These are phyloP conservation scores for Fusarium agapanthi DNA, from an alignment of 2,329 filamentous ascomycete genomes.

Conservation along the genomic window DNA sequence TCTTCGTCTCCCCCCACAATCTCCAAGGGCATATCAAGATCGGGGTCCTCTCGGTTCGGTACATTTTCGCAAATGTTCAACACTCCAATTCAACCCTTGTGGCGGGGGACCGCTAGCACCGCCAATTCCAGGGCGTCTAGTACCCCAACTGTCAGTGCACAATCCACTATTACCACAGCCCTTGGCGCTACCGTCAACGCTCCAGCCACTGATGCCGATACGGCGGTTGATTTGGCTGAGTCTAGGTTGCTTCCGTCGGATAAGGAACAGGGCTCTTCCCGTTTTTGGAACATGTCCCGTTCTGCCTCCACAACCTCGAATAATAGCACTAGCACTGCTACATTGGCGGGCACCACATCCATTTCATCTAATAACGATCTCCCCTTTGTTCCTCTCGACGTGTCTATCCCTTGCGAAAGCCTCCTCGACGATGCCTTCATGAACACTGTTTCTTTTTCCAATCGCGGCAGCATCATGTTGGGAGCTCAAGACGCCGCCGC, in stretches of 20 bases:
- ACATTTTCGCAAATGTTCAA: conserved; percentile 41
- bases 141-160: conserved; percentile 26
- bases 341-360: conserved; percentile 21
- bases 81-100: conserved; percentile 37
- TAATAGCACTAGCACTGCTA: conserved; percentile 40
- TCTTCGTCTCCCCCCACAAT: conserved; percentile 39
- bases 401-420: conserved; percentile 64
- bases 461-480: conserved; percentile 71
- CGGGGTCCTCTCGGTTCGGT: conserved; percentile 34
- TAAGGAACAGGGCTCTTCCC: conserved; percentile 34
- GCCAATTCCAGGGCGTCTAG: conserved; percentile 25
- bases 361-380: conserved; percentile 43
- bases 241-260: conserved; percentile 28
- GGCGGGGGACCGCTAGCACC: conserved; percentile 34
- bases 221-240: conserved; percentile 25
- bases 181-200: conserved; percentile 27
- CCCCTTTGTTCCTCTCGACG: conserved; percentile 61
- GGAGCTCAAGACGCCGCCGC: conserved; percentile 53
- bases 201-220: conserved; percentile 30
- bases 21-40: conserved; percentile 42
- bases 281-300: conserved; percentile 42
- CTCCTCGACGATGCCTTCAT: conserved; percentile 68
- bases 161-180: conserved; percentile 21
- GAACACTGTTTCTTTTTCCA: conserved; percentile 66
- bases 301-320: conserved; percentile 39